Conservation (phyloP, 192 early-diverging fungal genomes). For the Coemansia sp. region DNA sequence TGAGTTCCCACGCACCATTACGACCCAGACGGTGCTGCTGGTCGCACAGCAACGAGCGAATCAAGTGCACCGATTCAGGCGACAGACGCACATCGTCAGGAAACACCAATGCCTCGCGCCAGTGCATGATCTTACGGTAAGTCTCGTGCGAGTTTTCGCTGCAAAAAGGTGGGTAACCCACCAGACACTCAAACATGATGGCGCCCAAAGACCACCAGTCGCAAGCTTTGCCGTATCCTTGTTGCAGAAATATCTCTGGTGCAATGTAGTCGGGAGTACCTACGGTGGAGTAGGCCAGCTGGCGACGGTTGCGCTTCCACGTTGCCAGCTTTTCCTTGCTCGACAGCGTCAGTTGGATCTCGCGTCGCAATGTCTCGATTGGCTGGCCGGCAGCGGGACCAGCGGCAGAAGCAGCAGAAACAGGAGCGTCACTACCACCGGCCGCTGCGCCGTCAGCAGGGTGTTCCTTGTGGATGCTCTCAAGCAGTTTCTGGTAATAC, state of each 20-base stretch:
- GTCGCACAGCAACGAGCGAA: constrained; percentile 86
- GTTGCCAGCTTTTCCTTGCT: constrained; percentile 95
- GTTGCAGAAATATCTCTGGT: constrained; percentile 92
- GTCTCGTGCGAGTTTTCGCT: constrained; percentile 94
- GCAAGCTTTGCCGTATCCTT: constrained; percentile 95
- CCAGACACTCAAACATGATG: constrained; percentile 99
- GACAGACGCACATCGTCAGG: constrained; percentile 93
- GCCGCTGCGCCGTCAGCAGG: constrained; percentile 46
- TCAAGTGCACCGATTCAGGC: constrained; percentile 88
- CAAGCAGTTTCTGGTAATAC: constrained; percentile 85
- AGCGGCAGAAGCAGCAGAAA: constrained; percentile 3
- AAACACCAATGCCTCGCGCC: constrained; percentile 86
- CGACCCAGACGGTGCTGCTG: constrained; percentile 84
- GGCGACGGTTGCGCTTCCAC: constrained; percentile 96
- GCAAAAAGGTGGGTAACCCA: constrained; percentile 98
- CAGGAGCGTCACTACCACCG: constrained; percentile 41
- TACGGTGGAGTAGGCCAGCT: constrained; percentile 95
- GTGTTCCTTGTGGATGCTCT: constrained; percentile 63
- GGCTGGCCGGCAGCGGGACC: constrained; percentile 33
- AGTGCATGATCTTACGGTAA: constrained; percentile 97
- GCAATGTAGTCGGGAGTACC: constrained; percentile 99
- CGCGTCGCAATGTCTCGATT: constrained; percentile 59
- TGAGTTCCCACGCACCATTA: constrained; percentile 80
- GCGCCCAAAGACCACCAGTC: constrained; percentile 99
- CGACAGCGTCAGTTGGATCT: constrained; percentile 90